Base-by-base conservation (phyloP, 305 asterid species). In the Fraxinus platypoda region DNA sequence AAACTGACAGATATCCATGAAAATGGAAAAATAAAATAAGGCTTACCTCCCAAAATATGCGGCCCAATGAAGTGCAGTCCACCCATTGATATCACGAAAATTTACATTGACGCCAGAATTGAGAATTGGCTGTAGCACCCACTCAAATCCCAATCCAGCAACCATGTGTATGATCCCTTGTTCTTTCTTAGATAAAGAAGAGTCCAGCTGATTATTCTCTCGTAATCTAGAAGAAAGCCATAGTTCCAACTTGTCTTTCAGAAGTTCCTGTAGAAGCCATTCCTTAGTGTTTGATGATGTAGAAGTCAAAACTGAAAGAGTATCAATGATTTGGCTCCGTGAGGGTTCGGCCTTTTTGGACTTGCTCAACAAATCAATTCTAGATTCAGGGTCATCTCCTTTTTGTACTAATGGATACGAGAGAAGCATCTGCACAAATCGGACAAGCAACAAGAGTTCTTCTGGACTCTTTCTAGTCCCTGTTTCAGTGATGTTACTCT, bases 11-110 rank as follows among this genome's bases (percentile, higher is more conserved):
- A 4, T 43, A 43, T 66, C 35, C 74, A 17, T 25, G 79, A 52
- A 75, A 59, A 30, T 52, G 23, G 23, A 31, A 21, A 79, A 57
- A 8, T 9, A 28, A 43, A 21, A 81, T 83, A 62, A 68, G 75
- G 73, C 66, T 59, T 87, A 97, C 99, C 99, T 91, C 79, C 99
- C 99, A 85, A 92, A 97, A 74, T 91, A 92, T 74, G 98, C 98
- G n/a, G 99, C 99, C 99, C 99, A 97, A 83, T 97, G 99, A 82
- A 97, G 97, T 23, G 99, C 98, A 75, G 98, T 94, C 98, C 98
- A 94, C 81, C 98, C 99, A 86, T 87, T 90, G 78, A 88, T 88
- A 83, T 97, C 99, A 21, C 99, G 98, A 84, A 91, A 97, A 81
- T 94, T 92, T 71, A 92, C 86, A 81, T 92, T 85, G 79, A 92